Evolutionary conservation across 345 rosid species (phyloP), one percentile per base, ranked within the genome.

Genomic region (Chamaenerion angustifolium): DNA sequence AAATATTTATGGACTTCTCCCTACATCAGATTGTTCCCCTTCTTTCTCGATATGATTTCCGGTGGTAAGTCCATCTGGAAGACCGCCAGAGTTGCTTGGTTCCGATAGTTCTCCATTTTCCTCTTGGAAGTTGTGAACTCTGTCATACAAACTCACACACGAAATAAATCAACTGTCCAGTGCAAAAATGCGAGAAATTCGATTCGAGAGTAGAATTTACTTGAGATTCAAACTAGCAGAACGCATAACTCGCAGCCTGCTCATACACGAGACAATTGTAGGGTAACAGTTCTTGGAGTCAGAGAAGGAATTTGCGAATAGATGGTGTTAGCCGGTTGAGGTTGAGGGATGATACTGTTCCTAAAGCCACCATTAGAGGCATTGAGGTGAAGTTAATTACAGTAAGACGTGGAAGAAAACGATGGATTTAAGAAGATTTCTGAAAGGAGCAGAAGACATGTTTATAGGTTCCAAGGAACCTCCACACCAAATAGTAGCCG

Each of bases 1-100:
- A n/a, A n/a, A n/a, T n/a, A n/a, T n/a, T n/a, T n/a, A 77, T 17
- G 85, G 69, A 52, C 61, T 69, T 45, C 69, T 40, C 11, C 16
- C 48, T 48, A 11, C 35, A 52, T 42, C 25, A 60, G 58, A 57
- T 49, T 31, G 37, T 31, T 31, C 37, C 37, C 60, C 40, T 59
- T 61, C 78, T 49, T 57, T 54, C 37, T 50, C 59, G 5, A 55
- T 54, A 43, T 11, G 19, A 18, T 54, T 56, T 59, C 1, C 37
- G 37, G 37, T 7, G 37, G 37, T 31, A 31, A 56, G 58, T 43
- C 56, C 69, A 48, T 69, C 69, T 46, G 47, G 58, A 49, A 6
- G 48, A 46, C 61, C 70, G 31, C 59, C 49, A 43, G 68, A 46
- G 48, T 64, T 62, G 40, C 8, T 48, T 6, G 67, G 59, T 45